Base-by-base conservation (phyloP, 2,329 filamentous ascomycete genomes). In the Trichoderma harzianum region DNA sequence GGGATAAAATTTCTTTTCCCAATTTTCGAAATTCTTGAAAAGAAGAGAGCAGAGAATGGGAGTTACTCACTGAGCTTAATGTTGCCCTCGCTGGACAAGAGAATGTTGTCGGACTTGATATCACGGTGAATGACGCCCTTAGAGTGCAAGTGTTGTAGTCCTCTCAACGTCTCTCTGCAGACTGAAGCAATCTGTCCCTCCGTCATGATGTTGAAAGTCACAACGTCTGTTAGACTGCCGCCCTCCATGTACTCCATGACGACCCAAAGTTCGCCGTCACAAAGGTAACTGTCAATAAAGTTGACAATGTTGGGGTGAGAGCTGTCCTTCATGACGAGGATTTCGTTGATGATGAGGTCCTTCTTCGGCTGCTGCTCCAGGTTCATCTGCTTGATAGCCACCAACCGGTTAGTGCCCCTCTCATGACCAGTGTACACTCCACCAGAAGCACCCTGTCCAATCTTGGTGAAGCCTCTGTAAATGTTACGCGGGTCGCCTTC, bases 161-260 rank as follows among this genome's bases (percentile, higher is more conserved):
- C 96, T 81, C 93, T 92, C 57, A 98, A 85, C 26, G 94, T 97
- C 87, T 99, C 96, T 78, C 94, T 88, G 83, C 95, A 98, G 24
- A 99, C 95, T 3, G 95, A 94, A 11, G 96, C 95, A 78, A 99
- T 98, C 83, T 98, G 96, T 3, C 93, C 94, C 82, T 99, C 96
- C 8, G 92, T 95, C 96, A 99, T 98, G 79, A 98, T 97, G 83
- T 98, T 98, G 83, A 97, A 98, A 4, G 96, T 99, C 71, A 99
- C 96, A 69, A 99, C 96, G 82, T 99, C 96, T 12, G 96, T 99
- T 80, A 99, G 85, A 82, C 94, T 98, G 74, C 96, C 96, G 72
- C 96, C 96, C 82, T 99, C 95, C 96, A 99, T 99, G 79, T 95
- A 99, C 83, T 99, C 96, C 96, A 99, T 99, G 39, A 98, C 94